These are phyloP conservation scores for Fragilariopsis cylindrus DNA, from an alignment of 108 stramenopile species.

Conservation along the genomic window DNA sequence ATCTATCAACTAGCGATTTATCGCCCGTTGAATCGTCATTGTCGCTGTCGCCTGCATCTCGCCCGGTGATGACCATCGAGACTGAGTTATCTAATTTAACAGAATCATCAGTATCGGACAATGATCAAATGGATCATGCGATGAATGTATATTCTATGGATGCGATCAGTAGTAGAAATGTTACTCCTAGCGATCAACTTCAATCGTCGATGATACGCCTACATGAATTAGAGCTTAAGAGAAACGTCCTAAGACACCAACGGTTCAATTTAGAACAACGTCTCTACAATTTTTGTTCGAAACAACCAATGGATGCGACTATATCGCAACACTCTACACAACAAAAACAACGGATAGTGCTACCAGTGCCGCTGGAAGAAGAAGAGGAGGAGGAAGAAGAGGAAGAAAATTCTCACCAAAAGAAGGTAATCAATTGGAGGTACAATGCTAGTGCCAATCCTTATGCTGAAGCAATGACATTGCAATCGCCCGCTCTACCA, in stretches of 20 bases:
- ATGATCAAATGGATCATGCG: neutral
- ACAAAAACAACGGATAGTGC: neutral
- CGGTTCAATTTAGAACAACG: slow-evolving; percentile 46
- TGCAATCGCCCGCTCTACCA: neutral
- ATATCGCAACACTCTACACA: neutral
- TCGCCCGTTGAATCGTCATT: neutral
- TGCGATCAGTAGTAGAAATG: no score
- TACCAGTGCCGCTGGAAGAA: neutral
- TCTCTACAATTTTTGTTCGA: slow-evolving; percentile 33
- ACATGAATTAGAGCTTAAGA: slow-evolving; percentile 40
- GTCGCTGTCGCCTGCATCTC: neutral
- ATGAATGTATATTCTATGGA: neutral
- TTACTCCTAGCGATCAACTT: neutral
- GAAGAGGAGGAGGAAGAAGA: neutral
- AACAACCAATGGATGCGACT: no score
- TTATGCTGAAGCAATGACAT: neutral
- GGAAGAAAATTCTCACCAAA: neutral
- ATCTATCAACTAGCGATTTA: neutral
- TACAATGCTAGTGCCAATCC: slow-evolving; percentile 1
- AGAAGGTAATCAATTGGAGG: slow-evolving; percentile 6
- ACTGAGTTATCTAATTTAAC: slow-evolving; percentile 7
- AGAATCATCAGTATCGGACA: neutral
- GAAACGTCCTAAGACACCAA: slow-evolving; percentile 31
- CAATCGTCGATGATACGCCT: slow-evolving; percentile 1
- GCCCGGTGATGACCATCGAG: neutral